Base-by-base conservation (phyloP, 2,329 filamentous ascomycete species). In the Verticillium nubilum region DNA sequence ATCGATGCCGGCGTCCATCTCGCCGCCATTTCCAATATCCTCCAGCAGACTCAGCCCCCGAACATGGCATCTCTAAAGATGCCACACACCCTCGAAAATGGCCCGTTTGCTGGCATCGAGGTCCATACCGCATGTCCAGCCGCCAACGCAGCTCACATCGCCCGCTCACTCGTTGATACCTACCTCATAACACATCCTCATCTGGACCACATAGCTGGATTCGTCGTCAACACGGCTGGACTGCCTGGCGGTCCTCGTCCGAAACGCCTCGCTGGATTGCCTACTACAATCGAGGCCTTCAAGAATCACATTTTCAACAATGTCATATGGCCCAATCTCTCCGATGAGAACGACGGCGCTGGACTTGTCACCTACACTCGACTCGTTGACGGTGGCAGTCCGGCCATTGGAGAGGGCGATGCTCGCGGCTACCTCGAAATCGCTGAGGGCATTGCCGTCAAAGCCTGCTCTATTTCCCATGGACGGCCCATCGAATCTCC, bases 261-360 rank as follows among this genome's bases (percentile, higher is more conserved):
- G 0, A 99, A 98, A 74, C 86, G 89, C 26, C 79, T 99, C 15
- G 92, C 94, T 1, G 94, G 90, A 0, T 78, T 98, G 4, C 92
- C 93, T 0, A 88, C 86, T 28, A 96, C 94, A n/a, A 93, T 99
- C 57, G 83, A 91, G 53, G 93, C 94, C 0, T 88, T 99, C 74
- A 98, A 97, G 72, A 86, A 81, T 0, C 93, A 99, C 74, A 91
- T 99, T 61, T 99, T 99, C 79, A 99, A 99, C 74, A 96, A 97
- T 69, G 79, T 97, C 60, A 96, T 98, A 58, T 99, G 95, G 95
- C 95, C 95, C 0, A 99, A 99, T 66, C 77, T 99, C 42, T 96
- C 92, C 0, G 94, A 99, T 69, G 95, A 99, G 75, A 95, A 97
- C 71, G 92, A 93, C 33, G 95, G 95, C 26, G 93, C 93, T 4